Evolutionary conservation across 768 basidiomycete genomes (phyloP), one percentile per base, ranked within the genome.

Genomic region (Suillus luteus): DNA sequence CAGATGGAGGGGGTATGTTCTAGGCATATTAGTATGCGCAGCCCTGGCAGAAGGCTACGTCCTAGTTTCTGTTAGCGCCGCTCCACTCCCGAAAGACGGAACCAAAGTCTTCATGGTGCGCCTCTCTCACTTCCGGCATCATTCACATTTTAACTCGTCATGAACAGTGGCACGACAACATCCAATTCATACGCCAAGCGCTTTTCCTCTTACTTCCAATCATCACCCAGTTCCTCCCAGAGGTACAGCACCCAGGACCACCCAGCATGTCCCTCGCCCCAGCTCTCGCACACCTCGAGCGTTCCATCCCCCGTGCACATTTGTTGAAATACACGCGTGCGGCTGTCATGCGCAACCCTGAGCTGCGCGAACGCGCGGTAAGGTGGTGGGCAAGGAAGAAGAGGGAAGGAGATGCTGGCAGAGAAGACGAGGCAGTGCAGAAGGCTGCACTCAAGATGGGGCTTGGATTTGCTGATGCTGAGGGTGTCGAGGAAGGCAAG

Each of bases 151-250:
- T 27, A 19, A 31, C 4, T 44, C 33, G 14, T 14, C 10, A 10
- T 40, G 15, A 17, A 37, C 64, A 92, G 90, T 88, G 86, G 86
- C 87, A 90, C 74, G 89, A 92, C 71, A 77, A 71, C 33, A 74
- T 88, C 43, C 81, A 83, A 71, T 70, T 80, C 55, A 65, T 75
- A 40, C 89, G 91, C n/a, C 82, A 84, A 60, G 33, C 79, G 1
- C 72, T 89, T 60, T 88, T 92, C 75, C 77, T 90, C 62, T 8
- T 80, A 37, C 77, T 91, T 2, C 87, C 89, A 5, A 65, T 85
- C 33, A 41, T 83, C 59, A 70, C 86, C 11, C 80, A 83, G 70
- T 66, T 78, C 58, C 60, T 79, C 7, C 80, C 46, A 22, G 46
- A 48, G 46, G 22, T 22, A 48, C 46, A 48, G 5, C n/a, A 22